Conservation (phyloP, 768 basidiomycete genomes). For the Neoboletus brunneissimus region DNA sequence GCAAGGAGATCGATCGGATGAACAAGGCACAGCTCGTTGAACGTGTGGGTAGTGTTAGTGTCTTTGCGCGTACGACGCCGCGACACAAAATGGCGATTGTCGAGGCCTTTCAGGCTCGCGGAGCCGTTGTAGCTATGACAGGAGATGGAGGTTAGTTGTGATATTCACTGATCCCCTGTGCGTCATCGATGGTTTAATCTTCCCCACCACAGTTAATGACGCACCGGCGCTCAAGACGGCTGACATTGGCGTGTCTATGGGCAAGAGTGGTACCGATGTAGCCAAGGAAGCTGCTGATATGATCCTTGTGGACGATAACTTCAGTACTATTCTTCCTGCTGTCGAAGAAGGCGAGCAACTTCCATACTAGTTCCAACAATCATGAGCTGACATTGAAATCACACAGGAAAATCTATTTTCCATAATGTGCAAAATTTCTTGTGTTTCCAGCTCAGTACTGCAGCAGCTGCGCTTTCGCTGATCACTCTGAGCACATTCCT, state of each 20-base stretch:
- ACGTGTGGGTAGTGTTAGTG: slow-evolving; percentile 73
- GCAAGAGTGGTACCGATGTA: slow-evolving; percentile 96
- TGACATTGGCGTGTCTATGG: slow-evolving; percentile 97
- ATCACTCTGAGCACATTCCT: slow-evolving; percentile 94
- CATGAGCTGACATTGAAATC: not conserved
- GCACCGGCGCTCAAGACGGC: slow-evolving; percentile 97
- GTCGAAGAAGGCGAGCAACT: slow-evolving; percentile 76
- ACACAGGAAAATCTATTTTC: slow-evolving; percentile 89
- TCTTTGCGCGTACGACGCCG: slow-evolving; percentile 95
- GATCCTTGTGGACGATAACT: slow-evolving; percentile 96
- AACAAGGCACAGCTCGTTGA: slow-evolving; percentile 78
- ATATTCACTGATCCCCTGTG: slow-evolving; percentile 14
- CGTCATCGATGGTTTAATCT: not conserved
- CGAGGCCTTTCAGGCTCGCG: slow-evolving; percentile 86
- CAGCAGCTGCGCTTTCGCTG: slow-evolving; percentile 92
- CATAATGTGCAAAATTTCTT: slow-evolving; percentile 99
- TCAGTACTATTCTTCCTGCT: slow-evolving; percentile 90
- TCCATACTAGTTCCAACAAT: not conserved
- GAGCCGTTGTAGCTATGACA: slow-evolving; percentile 94
- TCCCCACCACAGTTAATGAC: slow-evolving; percentile 68
- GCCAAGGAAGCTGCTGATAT: slow-evolving; percentile 98
- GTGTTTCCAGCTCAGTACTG: slow-evolving; percentile 94
- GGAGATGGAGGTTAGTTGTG: slow-evolving; percentile 83
- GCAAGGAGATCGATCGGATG: slow-evolving; percentile 83
- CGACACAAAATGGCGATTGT: slow-evolving; percentile 98